Percentiles rank a stretch among this genome's conserved stretches.
These are phyloP conservation scores for Casuarina equisetifolia DNA, from an alignment of 306 rosid species.

Conservation along the genomic window DNA sequence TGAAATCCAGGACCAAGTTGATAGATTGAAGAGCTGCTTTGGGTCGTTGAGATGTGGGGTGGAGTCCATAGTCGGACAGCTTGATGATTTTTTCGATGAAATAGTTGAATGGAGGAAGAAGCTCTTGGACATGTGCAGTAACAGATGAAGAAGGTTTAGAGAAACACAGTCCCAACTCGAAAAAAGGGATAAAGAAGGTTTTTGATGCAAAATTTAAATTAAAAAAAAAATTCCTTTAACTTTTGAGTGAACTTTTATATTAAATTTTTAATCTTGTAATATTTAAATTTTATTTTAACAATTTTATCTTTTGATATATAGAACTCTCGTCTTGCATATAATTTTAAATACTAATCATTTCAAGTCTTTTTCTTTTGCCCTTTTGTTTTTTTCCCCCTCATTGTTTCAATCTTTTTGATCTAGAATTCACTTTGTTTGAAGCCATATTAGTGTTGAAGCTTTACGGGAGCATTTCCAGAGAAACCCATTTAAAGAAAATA, in stretches of 20 bases:
- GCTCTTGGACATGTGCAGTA: conserved; percentile 81
- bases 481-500: conserved; percentile 12
- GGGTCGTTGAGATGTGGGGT: conserved; percentile 72
- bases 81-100: conserved; percentile 93
- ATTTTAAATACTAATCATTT: too few relatives aligned
- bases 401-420: conserved; percentile 2
- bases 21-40: conserved; percentile 54
- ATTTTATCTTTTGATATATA: too few relatives aligned
- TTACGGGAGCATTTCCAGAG: conserved; percentile 23
- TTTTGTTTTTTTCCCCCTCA: background rate
- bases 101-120: conserved; percentile 86
- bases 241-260: too few relatives aligned
- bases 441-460: conserved; percentile 28
- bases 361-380: background rate
- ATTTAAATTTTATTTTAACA: too few relatives aligned
- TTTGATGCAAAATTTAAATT: too few relatives aligned
- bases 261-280: too few relatives aligned
- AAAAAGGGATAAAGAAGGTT: background rate
- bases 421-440: conserved; percentile 28
- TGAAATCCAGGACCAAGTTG: conserved; percentile 46
- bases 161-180: conserved; percentile 21
- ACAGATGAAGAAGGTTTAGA: conserved; percentile 46
- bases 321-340: too few relatives aligned
- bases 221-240: too few relatives aligned
- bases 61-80: conserved; percentile 61